These are phyloP conservation scores for Amphirosellinia nigrospora DNA, from an alignment of 495 filamentous ascomycete genomes.

Conservation along the genomic window DNA sequence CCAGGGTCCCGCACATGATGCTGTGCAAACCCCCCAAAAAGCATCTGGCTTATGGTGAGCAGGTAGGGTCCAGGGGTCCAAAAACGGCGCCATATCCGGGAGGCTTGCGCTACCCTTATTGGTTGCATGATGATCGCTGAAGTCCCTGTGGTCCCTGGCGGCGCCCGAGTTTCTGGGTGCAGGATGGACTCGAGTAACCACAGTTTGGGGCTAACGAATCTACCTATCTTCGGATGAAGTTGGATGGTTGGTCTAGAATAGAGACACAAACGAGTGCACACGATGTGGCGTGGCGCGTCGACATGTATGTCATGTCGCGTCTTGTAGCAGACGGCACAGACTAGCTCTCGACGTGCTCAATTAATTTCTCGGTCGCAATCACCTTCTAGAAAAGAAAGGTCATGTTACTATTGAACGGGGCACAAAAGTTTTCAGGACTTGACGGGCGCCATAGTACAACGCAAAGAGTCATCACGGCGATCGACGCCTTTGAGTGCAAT, in stretches of 20 bases:
- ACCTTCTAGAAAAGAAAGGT: conserved; percentile 21
- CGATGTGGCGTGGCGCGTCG: neutral
- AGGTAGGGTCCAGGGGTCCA: conserved; percentile 18
- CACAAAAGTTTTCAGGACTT: conserved; percentile 3
- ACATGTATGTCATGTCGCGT: too few species aligned
- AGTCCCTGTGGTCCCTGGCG: neutral
- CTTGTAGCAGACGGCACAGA: neutral
- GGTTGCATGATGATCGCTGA: neutral
- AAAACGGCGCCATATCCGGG: conserved; percentile 8
- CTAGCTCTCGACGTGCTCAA: neutral
- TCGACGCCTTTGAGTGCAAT: conserved; percentile 20
- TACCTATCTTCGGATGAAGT: neutral
- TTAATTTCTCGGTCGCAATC: conserved; percentile 12
- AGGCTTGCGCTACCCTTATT: conserved; percentile 16
- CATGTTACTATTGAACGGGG: conserved; percentile 5
- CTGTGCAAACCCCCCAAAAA: neutral
- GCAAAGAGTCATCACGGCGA: conserved; percentile 6
- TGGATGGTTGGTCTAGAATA: neutral
- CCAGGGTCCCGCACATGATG: conserved; percentile 7
- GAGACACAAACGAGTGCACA: neutral
- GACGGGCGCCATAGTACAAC: neutral
- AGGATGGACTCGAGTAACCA: neutral
- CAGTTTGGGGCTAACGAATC: neutral
- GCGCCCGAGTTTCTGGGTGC: neutral
- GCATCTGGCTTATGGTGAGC: neutral